Evolutionary conservation across 129 eudicot genomes (phyloP), one percentile per base, ranked within the genome.

Genomic region (Ambrosia artemisiifolia): DNA sequence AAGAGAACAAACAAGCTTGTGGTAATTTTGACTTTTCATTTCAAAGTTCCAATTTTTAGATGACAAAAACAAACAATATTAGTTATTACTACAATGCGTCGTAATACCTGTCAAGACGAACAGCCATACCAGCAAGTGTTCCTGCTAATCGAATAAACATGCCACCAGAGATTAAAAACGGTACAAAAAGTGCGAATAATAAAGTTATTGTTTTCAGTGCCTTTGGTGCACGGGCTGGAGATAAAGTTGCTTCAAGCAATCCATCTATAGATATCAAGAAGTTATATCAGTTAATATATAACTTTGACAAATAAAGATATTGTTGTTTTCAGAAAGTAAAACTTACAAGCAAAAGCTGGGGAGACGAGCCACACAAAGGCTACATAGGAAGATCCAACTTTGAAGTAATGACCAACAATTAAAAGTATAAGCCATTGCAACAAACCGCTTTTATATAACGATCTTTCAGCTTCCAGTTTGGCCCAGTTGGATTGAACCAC

Each of bases 301-400:
- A 72, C 33, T 63, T 51, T 2, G 12, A 24, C 46, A 18, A 19
- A 6, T 17, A 50, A 11, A 64, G 4, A 50, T 4, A 11, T 50
- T n/a, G 35, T 33, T 38, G 9, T 44, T 47, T 19, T 11, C n/a
- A 16, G 69, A 61, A 60, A 44, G 14, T 7, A 6, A 50, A 71
- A 92, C 98, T 90, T 88, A 94, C 98, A 94, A 73, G 98, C 86
- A 80, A 94, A 94, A 65, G 92, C 96, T 20, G 98, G 98, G 6
- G 91, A 84, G 60, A 75, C 89, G 32, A 90, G 85, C 98, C 98
- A 94, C 78, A 74, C 83, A 75, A 90, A 79, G 72, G 98, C 95
- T 50, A 94, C 1, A 81, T 82, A 94, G 19, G 98, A 74, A 54
- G 97, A 84, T 35, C 97, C 98, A 63, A 88, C 72, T 79, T 72